Evolutionary conservation across 2,329 filamentous ascomycete species (phyloP).

Genomic region (Cadophora malorum): DNA sequence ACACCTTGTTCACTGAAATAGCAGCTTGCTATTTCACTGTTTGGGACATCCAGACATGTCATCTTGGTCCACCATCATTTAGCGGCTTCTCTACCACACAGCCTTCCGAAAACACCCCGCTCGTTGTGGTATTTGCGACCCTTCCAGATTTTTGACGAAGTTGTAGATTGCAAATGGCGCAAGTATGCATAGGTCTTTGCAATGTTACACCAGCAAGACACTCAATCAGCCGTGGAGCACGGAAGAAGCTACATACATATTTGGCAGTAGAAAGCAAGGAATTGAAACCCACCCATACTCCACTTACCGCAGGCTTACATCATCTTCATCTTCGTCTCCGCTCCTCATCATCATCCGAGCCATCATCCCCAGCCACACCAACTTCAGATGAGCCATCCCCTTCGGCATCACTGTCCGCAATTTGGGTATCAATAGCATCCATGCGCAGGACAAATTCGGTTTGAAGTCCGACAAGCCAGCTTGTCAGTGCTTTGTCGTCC

Average conservation of each 20-base stretch:
- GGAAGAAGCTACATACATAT: neutral
- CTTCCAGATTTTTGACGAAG: too few species aligned
- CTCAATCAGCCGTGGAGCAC: neutral
- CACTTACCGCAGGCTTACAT: neutral
- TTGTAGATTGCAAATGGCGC: neutral
- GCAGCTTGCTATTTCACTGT: too few species aligned
- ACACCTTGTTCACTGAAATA: too few species aligned
- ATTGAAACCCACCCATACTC: neutral
- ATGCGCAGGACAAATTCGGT: slow-evolving; percentile 77
- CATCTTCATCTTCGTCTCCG: slow-evolving; percentile 3
- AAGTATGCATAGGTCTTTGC: neutral
- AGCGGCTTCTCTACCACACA: too few species aligned
- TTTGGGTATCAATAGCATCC: slow-evolving; percentile 61
- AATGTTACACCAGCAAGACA: neutral
- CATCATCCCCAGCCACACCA: neutral
- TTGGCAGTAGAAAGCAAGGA: neutral
- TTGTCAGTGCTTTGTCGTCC: slow-evolving; percentile 65
- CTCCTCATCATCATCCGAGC: neutral
- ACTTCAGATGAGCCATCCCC: slow-evolving; percentile 13
- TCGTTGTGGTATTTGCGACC: too few species aligned
- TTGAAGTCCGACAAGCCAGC: slow-evolving; percentile 72
- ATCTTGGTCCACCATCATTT: too few species aligned
- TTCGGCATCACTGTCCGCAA: slow-evolving; percentile 29
- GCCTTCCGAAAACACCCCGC: too few species aligned
- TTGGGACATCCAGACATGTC: too few species aligned